Conservation (phyloP, 2,329 filamentous ascomycete species). For the Colletotrichum sp. region DNA sequence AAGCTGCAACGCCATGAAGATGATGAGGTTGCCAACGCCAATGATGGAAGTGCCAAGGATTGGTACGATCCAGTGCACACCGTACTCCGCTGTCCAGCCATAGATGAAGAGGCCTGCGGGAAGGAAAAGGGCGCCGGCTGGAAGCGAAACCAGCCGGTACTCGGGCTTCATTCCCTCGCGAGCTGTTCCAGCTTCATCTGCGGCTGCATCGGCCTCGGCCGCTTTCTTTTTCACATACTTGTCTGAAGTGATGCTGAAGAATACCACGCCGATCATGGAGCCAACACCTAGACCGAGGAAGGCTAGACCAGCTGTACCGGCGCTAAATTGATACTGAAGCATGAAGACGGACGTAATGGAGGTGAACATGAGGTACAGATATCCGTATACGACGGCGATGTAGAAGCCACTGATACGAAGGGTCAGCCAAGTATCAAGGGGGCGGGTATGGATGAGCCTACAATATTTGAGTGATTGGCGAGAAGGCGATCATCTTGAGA, state of each 20-base stretch:
- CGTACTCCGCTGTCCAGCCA: constrained; percentile 46
- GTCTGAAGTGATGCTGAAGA: constrained; percentile 17
- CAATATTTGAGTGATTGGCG: constrained; percentile 47
- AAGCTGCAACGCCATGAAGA: constrained; percentile 60
- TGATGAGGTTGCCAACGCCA: constrained; percentile 48
- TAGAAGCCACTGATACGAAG: constrained; percentile 26
- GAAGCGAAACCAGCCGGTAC: constrained; percentile 20
- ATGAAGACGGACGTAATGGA: constrained; percentile 54
- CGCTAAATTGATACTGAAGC: constrained; percentile 39
- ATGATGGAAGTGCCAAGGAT: constrained; percentile 57
- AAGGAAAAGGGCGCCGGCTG: background rate
- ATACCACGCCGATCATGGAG: constrained; percentile 13
- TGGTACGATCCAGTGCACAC: constrained; percentile 63
- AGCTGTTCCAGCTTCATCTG: background rate
- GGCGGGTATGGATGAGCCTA: background rate
- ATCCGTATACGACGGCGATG: constrained; percentile 52
- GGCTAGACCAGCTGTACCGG: constrained; percentile 24
- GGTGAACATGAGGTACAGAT: constrained; percentile 57
- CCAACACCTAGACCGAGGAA: constrained; percentile 19
- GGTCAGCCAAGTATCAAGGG: constrained; percentile 26
- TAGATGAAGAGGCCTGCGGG: constrained; percentile 30
- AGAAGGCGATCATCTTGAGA: constrained; percentile 52
- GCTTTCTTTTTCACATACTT: constrained; percentile 12
- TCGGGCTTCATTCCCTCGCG: constrained; percentile 23
- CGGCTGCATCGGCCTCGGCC: constrained; percentile 1